Conservation (phyloP, 2,329 filamentous ascomycete genomes). For the Cyphellophora attinorum region DNA sequence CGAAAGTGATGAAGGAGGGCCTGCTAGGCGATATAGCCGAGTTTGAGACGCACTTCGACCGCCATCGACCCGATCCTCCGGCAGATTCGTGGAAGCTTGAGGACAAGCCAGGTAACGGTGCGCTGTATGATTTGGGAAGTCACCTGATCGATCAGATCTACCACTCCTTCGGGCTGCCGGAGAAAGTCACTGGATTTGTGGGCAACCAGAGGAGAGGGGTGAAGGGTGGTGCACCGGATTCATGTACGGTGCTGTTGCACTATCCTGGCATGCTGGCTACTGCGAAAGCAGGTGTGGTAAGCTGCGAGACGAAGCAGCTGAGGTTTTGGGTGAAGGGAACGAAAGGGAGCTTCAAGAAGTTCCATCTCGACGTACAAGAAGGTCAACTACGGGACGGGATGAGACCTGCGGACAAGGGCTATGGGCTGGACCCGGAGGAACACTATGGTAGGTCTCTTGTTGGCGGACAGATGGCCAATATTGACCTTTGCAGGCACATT, state of each 20-base stretch:
- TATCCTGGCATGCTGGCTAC: slow-evolving; percentile 55
- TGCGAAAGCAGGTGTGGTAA: slow-evolving; percentile 59
- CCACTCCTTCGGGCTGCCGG: slow-evolving; percentile 59
- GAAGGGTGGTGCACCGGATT: slow-evolving; percentile 37
- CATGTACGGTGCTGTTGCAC: slow-evolving; percentile 53
- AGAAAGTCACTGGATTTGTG: slow-evolving; percentile 57
- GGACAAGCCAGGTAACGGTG: slow-evolving; percentile 55
- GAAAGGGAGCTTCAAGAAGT: slow-evolving; percentile 67
- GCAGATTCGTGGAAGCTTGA: slow-evolving; percentile 58
- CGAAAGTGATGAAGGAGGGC: slow-evolving; percentile 49
- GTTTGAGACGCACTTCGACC: slow-evolving; percentile 73
- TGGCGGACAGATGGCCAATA: background rate
- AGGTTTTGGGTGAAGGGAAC: slow-evolving; percentile 69
- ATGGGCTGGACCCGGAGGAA: slow-evolving; percentile 52
- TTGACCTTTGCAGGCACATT: background rate
- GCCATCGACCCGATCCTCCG: slow-evolving; percentile 53
- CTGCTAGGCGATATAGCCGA: slow-evolving; percentile 63
- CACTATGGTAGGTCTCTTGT: slow-evolving; percentile 1
- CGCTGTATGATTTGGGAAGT: slow-evolving; percentile 64
- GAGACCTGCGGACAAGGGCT: slow-evolving; percentile 51
- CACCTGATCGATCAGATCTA: slow-evolving; percentile 70
- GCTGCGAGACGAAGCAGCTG: slow-evolving; percentile 58
- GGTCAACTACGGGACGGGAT: slow-evolving; percentile 55
- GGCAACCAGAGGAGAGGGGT: slow-evolving; percentile 56
- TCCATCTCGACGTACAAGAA: slow-evolving; percentile 63